Conservation (phyloP, 2,329 filamentous ascomycete species). For the Penicillium sp. region DNA sequence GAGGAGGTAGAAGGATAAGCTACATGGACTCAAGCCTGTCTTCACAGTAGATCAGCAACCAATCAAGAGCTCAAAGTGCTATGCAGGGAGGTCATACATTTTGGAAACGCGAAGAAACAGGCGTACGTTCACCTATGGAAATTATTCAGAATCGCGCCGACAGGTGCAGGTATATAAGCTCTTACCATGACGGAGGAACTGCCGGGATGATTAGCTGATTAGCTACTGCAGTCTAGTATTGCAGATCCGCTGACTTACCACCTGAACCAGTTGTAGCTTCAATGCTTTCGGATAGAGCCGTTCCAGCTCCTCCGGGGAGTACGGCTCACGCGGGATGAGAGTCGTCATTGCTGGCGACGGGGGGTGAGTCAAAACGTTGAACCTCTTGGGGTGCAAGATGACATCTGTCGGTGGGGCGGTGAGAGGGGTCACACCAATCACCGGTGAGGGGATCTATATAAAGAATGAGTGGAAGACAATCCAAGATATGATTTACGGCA, state of each 20-base stretch:
- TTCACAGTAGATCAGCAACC: conserved; percentile 24
- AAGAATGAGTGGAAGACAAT: background rate
- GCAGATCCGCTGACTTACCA: conserved; percentile 50
- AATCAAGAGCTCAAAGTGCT: conserved; percentile 1
- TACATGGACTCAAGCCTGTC: conserved; percentile 54
- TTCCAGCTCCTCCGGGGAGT: conserved; percentile 76
- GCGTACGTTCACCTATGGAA: conserved; percentile 67
- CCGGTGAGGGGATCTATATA: background rate
- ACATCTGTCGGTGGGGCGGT: conserved; percentile 17
- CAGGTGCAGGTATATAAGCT: conserved; percentile 3
- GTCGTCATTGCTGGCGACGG: conserved; percentile 66
- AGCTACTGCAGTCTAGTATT: conserved; percentile 6
- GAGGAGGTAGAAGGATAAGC: conserved; percentile 5
- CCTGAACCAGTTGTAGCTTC: conserved; percentile 84
- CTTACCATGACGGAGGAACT: conserved; percentile 73
- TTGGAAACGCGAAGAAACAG: conserved; percentile 83
- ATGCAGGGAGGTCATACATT: conserved; percentile 53
- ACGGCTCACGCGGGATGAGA: conserved; percentile 70
- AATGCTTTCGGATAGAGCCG: conserved; percentile 78
- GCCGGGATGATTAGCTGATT: conserved; percentile 6
- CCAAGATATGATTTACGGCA: background rate
- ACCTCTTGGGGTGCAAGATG: conserved; percentile 6
- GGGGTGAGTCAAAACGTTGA: conserved; percentile 9
- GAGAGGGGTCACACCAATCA: conserved; percentile 6
- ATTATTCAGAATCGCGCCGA: conserved; percentile 9